phyloP scores from a whole-genome alignment of 2,329 filamentous ascomycete genomes.

The Whalleya microplaca region DNA sequence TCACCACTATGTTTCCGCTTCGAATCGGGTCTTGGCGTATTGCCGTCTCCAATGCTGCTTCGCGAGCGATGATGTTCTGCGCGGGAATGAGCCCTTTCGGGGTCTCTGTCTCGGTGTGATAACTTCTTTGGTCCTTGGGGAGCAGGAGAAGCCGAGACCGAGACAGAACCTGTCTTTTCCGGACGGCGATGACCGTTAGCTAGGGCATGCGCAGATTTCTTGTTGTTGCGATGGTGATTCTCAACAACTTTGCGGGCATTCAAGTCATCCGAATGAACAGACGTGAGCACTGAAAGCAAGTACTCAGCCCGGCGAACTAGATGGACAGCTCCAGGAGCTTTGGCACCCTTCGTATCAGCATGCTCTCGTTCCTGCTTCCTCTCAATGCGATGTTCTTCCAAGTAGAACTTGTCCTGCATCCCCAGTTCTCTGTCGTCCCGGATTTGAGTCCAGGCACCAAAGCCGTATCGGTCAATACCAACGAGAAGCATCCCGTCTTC shows the following conservation, averaged over 20 bases:
- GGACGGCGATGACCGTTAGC: slow-evolving; percentile 64
- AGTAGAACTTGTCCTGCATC: slow-evolving; percentile 87
- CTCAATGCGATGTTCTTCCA: slow-evolving; percentile 97
- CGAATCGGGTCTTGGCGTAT: slow-evolving; percentile 55
- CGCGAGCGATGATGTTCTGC: slow-evolving; percentile 55
- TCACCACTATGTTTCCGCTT: slow-evolving; percentile 66
- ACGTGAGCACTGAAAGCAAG: slow-evolving; percentile 89
- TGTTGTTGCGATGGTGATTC: slow-evolving; percentile 94
- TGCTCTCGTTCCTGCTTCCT: slow-evolving; percentile 92
- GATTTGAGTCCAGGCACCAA: slow-evolving; percentile 93
- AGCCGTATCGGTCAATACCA: slow-evolving; percentile 90
- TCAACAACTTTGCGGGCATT: slow-evolving; percentile 80
- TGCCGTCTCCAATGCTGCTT: slow-evolving; percentile 55
- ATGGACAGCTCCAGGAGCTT: slow-evolving; percentile 96
- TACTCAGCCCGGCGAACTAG: slow-evolving; percentile 95
- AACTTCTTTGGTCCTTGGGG: slow-evolving; percentile 56
- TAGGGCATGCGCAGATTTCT: slow-evolving; percentile 63
- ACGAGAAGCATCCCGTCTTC: slow-evolving; percentile 98
- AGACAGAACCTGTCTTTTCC: slow-evolving; percentile 62
- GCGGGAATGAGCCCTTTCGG: slow-evolving; percentile 45
- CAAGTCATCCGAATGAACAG: slow-evolving; percentile 77
- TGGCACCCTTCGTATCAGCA: slow-evolving; percentile 76
- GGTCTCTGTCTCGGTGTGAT: slow-evolving; percentile 52
- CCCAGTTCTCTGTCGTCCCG: slow-evolving; percentile 87
- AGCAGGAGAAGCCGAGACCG: slow-evolving; percentile 73